A percentile compares a stretch with the other conserved stretches of the same genome.
These are phyloP conservation scores for Hibiscus mutabilis DNA, from an alignment of 345 rosid genomes.

Conservation along the genomic window DNA sequence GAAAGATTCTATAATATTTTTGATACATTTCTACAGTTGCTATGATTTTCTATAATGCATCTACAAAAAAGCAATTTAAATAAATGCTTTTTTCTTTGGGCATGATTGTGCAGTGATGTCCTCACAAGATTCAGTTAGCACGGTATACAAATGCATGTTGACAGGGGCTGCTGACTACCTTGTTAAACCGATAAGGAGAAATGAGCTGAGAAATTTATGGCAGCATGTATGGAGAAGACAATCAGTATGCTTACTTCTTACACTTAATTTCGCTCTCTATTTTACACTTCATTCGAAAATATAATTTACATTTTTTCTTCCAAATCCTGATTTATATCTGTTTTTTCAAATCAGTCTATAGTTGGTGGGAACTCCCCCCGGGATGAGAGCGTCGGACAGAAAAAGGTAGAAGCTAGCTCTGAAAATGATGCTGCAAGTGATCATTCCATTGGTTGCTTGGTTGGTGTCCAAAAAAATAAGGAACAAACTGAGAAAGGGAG, in stretches of 20 bases:
- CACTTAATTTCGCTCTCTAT: neutral
- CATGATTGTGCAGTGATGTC: conserved; percentile 86
- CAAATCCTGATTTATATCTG: conserved; percentile 8
- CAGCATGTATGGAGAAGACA: conserved; percentile 98
- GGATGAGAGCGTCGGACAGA: conserved; percentile 66
- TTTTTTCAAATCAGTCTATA: conserved; percentile 27
- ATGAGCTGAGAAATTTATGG: conserved; percentile 90
- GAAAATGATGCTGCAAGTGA: conserved; percentile 60
- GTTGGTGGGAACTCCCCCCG: conserved; percentile 37
- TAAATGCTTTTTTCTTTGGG: neutral
- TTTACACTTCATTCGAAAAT: neutral
- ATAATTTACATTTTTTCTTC: neutral
- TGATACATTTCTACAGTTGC: neutral
- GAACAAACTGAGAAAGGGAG: conserved; percentile 50
- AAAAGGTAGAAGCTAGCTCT: conserved; percentile 61
- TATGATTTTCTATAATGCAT: neutral
- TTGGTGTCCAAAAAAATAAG: conserved; percentile 29
- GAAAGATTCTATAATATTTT: conserved; percentile 1
- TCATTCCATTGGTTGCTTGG: conserved; percentile 38
- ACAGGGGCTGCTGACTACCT: conserved; percentile 94
- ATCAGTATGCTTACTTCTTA: conserved; percentile 42
- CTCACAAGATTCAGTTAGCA: conserved; percentile 63
- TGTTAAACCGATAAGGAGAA: conserved; percentile 88
- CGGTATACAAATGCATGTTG: conserved; percentile 89
- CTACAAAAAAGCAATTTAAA: neutral